Evolutionary conservation across 345 rosid species (phyloP), one percentile per base, ranked within the genome.

Genomic region (Dovyalis caffra): DNA sequence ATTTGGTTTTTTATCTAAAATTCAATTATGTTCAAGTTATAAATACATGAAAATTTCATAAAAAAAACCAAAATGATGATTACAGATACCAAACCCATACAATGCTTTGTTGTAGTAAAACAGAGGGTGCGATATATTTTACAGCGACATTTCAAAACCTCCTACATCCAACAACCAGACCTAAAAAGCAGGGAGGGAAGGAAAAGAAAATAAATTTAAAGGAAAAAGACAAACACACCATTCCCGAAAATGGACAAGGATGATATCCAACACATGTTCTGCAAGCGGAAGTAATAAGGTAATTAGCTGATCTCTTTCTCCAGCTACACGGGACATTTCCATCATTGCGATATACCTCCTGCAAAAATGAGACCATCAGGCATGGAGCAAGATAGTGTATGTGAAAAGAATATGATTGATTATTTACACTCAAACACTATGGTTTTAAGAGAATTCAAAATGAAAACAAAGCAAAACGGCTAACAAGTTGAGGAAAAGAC

Each of bases 311-410:
- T 91, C 98, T 78, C 86, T 86, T 74, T 80, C 82, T 62, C 94
- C 93, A 68, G 90, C 92, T 64, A 89, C 90, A 82, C 82, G 87
- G 84, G 96, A 95, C 96, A 92, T 92, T 85, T 95, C 97, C 15
- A 91, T 91, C 98, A 95, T 91, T 23, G 99, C 96, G 78, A 87
- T 80, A 79, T 89, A 90, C 85, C 99, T 90, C 96, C 99, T 95
- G 93, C 58, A 78, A 77, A 74, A 70, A 31, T 64, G 14, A 23
- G 53, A 77, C 64, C 65, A 70, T 26, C 10, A 25, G 33, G 23
- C 40, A 58, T 57, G 7, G 6, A 60, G 18, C 18, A 16, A 33
- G 21, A 43, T 43, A 43, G 14, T 14, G 47, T 43, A 11, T 5
- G 18, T 43, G 16, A 43, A 43, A 43, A 43, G 47, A 43, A 43